A percentile compares a stretch with the other conserved stretches of the same genome.
phyloP scores from a whole-genome alignment of 2,329 filamentous ascomycete genomes.

The Cryoendolithus antarcticus region DNA sequence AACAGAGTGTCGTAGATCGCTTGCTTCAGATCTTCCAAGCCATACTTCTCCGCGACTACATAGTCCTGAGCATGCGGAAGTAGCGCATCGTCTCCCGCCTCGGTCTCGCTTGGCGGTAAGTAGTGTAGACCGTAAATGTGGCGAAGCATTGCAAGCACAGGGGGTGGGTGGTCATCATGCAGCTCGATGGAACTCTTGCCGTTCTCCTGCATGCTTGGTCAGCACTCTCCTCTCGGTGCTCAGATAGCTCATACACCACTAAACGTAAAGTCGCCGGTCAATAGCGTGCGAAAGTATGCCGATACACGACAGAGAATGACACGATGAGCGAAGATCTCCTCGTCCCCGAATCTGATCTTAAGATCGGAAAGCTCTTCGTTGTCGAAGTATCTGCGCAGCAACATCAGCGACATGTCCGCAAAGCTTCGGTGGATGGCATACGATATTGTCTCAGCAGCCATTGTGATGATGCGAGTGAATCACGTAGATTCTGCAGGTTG shows the following conservation, averaged over 20 bases:
- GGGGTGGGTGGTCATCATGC: neutral
- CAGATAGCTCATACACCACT: neutral
- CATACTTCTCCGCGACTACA: conserved; percentile 1
- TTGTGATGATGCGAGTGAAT: too few species aligned
- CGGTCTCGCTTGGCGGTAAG: neutral
- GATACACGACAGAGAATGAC: neutral
- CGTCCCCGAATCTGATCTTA: neutral
- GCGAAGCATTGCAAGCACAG: neutral
- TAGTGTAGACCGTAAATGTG: conserved; percentile 1
- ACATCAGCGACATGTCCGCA: too few species aligned
- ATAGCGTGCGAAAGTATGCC: neutral
- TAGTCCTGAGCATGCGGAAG: neutral
- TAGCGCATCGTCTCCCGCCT: neutral
- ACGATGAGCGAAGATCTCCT: neutral
- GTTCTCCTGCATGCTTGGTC: neutral
- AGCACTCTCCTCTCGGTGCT: too few species aligned
- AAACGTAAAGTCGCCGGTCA: neutral
- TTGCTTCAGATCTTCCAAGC: neutral
- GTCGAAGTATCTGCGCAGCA: neutral
- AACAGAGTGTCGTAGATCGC: neutral
- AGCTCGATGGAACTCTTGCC: neutral
- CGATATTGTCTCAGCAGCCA: too few species aligned
- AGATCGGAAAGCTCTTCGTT: neutral
- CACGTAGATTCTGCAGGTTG: too few species aligned
- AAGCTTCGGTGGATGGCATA: too few species aligned